Base-by-base conservation (phyloP, 495 filamentous ascomycete genomes). In the Aspergillus incahuasiensis region DNA sequence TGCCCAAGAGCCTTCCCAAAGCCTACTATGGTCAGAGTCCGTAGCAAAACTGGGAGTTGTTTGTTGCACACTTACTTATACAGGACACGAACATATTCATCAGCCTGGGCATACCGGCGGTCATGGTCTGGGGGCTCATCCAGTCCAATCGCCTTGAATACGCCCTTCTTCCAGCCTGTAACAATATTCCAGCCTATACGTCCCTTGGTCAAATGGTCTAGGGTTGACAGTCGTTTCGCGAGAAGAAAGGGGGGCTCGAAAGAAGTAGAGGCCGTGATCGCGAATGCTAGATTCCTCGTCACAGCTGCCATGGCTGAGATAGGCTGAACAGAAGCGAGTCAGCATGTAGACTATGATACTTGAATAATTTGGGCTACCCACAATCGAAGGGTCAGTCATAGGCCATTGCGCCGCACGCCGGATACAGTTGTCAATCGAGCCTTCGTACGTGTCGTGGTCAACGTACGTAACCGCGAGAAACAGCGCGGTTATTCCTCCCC, bases 161-260 rank as follows among this genome's bases (percentile, higher is more conserved):
- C 81, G 0, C 76, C 67, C 51, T 83, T 81, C 61, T 79, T 80
- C 66, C 77, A 86, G 1, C 72, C 78, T 2, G 82, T 86, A 6
- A 86, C 82, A 35, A 87, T 84, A 50, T 86, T 87, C 84, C 83
- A 87, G 1, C 78, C 83, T 39, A 86, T 67, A 1, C 82, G 71
- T 0, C 82, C 83, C 0, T 76, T 68, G 0, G 81, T 85, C 20
- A 84, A 67, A 59, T 87, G 83, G 51, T 86, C 82, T 11, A 87
- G 59, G 0, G 82, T 85, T 0, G 82, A 85, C 45, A 82, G 82
- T 12, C 79, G 72, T 54, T 80, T 79, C 2, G 82, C 82, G 1
- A 85, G 69, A 8, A 80, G 64, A 56, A 77, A 86, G 5, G 82
- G 82, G 11, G 75, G 73, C 54, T 82, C 80, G 51, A 79, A 86